phyloP scores from a whole-genome alignment of 345 rosid genomes.

The Eucalyptus cloeziana region DNA sequence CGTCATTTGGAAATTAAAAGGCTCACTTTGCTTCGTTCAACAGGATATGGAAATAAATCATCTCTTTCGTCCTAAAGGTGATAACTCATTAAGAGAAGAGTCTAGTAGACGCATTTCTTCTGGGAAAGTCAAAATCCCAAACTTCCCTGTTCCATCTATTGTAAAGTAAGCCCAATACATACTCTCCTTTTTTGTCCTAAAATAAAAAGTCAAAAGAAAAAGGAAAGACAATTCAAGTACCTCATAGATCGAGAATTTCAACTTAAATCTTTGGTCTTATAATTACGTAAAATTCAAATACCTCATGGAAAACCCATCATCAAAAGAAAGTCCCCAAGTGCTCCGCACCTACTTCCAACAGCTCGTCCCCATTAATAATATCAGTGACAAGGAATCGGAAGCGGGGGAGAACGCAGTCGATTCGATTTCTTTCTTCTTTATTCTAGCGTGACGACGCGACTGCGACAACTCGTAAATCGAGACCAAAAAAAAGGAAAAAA shows the following conservation, averaged over 20 bases:
- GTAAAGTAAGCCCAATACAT: neutral
- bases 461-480: neutral
- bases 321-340: neutral
- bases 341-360: neutral
- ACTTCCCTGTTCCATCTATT: neutral
- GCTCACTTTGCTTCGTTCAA: neutral
- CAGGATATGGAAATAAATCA: neutral
- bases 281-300: too few relatives aligned
- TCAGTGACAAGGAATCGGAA: neutral
- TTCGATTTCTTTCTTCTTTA: neutral
- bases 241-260: neutral
- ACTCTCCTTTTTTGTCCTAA: neutral
- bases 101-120: neutral
- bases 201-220: neutral
- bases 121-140: neutral
- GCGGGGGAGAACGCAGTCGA: neutral
- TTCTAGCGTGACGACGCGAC: neutral
- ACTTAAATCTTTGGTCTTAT: too few relatives aligned
- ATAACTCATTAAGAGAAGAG: neutral
- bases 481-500: too few relatives aligned
- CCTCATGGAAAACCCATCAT: neutral
- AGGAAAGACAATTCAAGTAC: neutral
- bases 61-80: neutral
- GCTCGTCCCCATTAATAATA: too few relatives aligned
- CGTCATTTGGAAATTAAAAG: neutral